phyloP scores from a whole-genome alignment of 2,329 filamentous ascomycete species.

The Phialophora macrospora region DNA sequence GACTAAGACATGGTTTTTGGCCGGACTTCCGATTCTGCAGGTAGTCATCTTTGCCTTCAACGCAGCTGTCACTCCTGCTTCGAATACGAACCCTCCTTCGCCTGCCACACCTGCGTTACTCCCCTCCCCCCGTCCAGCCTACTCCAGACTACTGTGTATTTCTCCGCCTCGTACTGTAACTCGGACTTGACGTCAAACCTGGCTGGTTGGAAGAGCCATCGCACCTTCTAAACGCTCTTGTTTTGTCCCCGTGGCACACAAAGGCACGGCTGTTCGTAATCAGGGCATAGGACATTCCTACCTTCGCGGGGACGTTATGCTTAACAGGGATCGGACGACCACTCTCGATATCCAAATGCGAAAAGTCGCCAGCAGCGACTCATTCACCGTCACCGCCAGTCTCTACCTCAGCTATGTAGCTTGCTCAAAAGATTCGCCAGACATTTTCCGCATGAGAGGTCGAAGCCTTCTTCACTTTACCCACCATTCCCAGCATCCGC shows the following conservation, averaged over 20 bases:
- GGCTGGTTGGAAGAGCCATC: background rate
- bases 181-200: background rate
- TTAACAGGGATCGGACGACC: background rate
- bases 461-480: background rate
- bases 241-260: background rate
- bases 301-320: background rate
- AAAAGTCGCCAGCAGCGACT: background rate
- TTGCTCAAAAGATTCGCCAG: too few species aligned
- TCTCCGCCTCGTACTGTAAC: background rate
- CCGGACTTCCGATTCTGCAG: background rate
- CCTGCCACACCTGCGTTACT: background rate
- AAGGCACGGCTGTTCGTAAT: background rate
- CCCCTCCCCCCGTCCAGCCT: too few species aligned
- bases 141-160: background rate
- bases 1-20: background rate
- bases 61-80: background rate
- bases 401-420: background rate
- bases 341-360: background rate
- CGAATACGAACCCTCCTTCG: background rate
- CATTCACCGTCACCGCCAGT: background rate
- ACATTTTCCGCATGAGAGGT: background rate
- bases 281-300: background rate
- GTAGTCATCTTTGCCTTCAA: background rate
- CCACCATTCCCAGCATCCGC: background rate
- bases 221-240: background rate